phyloP scores from a whole-genome alignment of 2,329 filamentous ascomycete species.

The Beauveria rudraprayagi region DNA sequence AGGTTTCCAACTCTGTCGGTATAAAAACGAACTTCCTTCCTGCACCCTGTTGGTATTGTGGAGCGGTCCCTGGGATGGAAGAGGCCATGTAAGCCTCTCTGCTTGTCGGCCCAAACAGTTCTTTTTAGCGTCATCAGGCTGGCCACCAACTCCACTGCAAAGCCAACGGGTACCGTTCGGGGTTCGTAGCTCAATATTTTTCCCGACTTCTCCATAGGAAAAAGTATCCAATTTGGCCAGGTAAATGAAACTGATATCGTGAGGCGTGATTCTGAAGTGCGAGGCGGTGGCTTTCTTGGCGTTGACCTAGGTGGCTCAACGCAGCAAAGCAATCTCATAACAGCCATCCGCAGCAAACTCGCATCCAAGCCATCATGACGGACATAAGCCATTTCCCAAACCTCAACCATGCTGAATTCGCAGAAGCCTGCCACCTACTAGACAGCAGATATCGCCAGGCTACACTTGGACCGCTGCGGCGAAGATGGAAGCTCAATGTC shows the following conservation, averaged over 20 bases:
- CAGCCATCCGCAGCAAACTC: background rate
- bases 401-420: slow-evolving; percentile 54
- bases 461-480: slow-evolving; percentile 45
- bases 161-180: background rate
- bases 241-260: background rate
- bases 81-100: slow-evolving; percentile 11
- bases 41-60: background rate
- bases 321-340: background rate
- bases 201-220: background rate
- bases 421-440: slow-evolving; percentile 54
- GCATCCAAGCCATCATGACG: slow-evolving; percentile 17
- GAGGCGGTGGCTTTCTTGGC: background rate
- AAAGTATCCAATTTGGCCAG: background rate
- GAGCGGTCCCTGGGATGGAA: background rate
- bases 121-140: background rate
- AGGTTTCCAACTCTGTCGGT: background rate
- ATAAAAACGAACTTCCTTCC: background rate
- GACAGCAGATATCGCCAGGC: slow-evolving; percentile 52
- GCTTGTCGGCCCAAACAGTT: background rate
- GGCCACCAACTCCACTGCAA: background rate
- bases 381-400: slow-evolving; percentile 51
- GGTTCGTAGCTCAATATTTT: background rate
- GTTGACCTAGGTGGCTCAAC: background rate
- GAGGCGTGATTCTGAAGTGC: background rate
- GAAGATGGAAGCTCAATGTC: slow-evolving; percentile 46